phyloP scores from a whole-genome alignment of 495 filamentous ascomycete species.

The Ascobolus immersus region DNA sequence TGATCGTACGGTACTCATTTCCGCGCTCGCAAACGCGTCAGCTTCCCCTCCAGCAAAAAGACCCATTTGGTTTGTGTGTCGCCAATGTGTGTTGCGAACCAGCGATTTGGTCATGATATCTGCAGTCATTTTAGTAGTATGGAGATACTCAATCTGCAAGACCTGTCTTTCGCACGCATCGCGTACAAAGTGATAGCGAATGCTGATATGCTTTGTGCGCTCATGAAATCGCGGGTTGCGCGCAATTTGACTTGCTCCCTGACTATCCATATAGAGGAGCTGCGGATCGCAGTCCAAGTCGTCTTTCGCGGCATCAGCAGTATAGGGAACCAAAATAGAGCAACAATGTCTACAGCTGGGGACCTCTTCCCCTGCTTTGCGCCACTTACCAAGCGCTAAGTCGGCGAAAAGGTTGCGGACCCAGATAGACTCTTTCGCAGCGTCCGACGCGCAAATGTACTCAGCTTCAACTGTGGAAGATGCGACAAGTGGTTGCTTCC shows the following conservation, averaged over 20 bases:
- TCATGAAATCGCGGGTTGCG: slow-evolving; percentile 7
- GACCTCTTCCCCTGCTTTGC: too few species aligned
- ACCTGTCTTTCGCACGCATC: slow-evolving; percentile 2
- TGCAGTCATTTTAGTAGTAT: slow-evolving; percentile 7
- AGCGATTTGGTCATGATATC: slow-evolving; percentile 12
- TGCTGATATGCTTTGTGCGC: slow-evolving; percentile 10
- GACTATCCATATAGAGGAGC: slow-evolving; percentile 5
- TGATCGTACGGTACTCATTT: too few species aligned
- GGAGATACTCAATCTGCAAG: slow-evolving; percentile 1
- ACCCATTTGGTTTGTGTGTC: too few species aligned
- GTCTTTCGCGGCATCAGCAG: too few species aligned
- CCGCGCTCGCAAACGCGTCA: too few species aligned
- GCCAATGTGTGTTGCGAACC: too few species aligned
- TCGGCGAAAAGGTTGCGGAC: background rate
- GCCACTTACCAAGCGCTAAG: background rate
- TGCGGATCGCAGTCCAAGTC: too few species aligned
- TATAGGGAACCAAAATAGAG: too few species aligned
- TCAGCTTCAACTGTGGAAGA: slow-evolving; percentile 4
- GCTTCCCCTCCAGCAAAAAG: too few species aligned
- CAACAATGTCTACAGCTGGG: too few species aligned
- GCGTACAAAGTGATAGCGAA: slow-evolving; percentile 9
- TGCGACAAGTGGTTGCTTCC: slow-evolving; percentile 6
- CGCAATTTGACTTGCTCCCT: slow-evolving; percentile 4
- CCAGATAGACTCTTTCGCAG: slow-evolving; percentile 5
- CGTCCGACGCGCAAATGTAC: slow-evolving; percentile 4